Evolutionary conservation across 108 stramenopile genomes (phyloP), one percentile per base, ranked within the genome.

Genomic region (Hondaea fermentalgiana): DNA sequence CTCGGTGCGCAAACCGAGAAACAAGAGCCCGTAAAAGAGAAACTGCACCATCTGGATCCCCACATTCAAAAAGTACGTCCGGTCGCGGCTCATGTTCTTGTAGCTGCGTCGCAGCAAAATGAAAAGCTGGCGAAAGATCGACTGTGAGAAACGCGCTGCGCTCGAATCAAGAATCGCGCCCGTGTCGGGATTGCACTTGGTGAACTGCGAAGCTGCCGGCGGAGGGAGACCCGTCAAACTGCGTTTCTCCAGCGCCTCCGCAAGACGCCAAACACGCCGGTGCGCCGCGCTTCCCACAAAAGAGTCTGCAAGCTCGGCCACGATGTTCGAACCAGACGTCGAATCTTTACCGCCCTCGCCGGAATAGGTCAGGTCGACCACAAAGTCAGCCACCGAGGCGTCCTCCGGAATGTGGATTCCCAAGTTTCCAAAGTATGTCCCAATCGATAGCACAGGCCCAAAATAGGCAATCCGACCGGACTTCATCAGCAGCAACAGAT

Each of bases 391-490:
- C 12, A 59, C 42, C 44, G 88, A 60, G 10, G 60, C 60, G 8
- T 5, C 42, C 10, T 19, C n/a, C 8, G 87, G 87, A 59, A 60
- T 25, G 19, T 43, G 0, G 60, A 35, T 16, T 23, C 59, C 47
- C 14, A 59, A 44, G 23, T 55, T 25, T 49, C 44, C 35, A 49
- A 91, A 87, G 69, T 91, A 91, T 0, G 88, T 43, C 23, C 58
- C 57, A 60, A 87, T 71, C 23, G 90, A 49, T 25, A 44, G 53
- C 17, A 90, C 58, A 3, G 60, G 60, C 87, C 92, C 93, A 45
- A 87, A 72, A 88, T 90, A 93, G 21, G 91, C 93, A 21, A 58
- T 83, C 10, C 72, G 87, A 19, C 93, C 93, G 25, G 91, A 90
- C 88, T 91, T 47, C 87, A 93, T 87, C 51, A 93, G 88, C 58